Percentiles rank a stretch among this genome's conserved stretches.
phyloP scores from a whole-genome alignment of 1,284 basidiomycete species.

The Inonotus hispidus region DNA sequence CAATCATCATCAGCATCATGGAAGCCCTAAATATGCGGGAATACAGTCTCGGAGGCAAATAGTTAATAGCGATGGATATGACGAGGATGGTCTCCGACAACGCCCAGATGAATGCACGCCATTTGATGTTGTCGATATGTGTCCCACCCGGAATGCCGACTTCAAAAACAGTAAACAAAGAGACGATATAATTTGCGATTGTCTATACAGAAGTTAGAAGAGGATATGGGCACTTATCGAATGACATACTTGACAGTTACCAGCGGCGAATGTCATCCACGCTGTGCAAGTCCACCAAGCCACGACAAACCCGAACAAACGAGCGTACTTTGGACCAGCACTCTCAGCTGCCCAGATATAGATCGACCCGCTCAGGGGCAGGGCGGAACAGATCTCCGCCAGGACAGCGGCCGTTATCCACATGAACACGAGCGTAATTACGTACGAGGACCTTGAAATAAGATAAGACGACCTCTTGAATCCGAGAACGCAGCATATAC shows the following conservation, averaged over 20 bases:
- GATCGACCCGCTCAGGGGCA: conserved; percentile 82
- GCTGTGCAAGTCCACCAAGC: conserved; percentile 88
- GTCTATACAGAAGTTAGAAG: conserved; percentile 39
- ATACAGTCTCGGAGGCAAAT: conserved; percentile 71
- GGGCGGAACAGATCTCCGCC: conserved; percentile 81
- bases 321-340: conserved; percentile 75
- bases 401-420: conserved; percentile 78
- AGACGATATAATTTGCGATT: conserved; percentile 80
- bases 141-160: conserved; percentile 75
- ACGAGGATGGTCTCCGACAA: conserved; percentile 67
- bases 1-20: conserved; percentile 67
- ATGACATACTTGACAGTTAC: conserved; percentile 69
- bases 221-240: neutral
- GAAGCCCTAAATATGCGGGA: conserved; percentile 72
- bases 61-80: conserved; percentile 72
- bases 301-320: conserved; percentile 81
- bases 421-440: conserved; percentile 79
- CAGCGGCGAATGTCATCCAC: conserved; percentile 85
- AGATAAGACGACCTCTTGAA: neutral
- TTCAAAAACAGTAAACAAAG: conserved; percentile 74
- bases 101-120: conserved; percentile 78
- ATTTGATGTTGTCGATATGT: conserved; percentile 67
- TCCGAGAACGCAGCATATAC: conserved; percentile 30
- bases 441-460: conserved; percentile 63
- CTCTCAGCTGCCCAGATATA: conserved; percentile 90